These are phyloP conservation scores for Fusarium brevicatenulatum DNA, from an alignment of 2,329 filamentous ascomycete species.

Conservation along the genomic window DNA sequence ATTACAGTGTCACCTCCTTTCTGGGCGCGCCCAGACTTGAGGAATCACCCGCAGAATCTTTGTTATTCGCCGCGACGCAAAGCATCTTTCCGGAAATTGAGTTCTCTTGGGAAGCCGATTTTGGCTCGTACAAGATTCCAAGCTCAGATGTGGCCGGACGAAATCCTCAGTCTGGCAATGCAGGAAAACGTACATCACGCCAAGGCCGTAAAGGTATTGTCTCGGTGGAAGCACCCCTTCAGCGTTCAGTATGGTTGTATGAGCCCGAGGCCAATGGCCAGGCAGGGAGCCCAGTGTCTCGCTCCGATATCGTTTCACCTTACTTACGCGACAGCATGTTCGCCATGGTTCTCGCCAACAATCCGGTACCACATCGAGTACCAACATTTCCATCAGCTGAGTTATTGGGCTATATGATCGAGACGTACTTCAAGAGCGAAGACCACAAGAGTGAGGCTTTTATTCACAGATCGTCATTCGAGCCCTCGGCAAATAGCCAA, in stretches of 20 bases:
- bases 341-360: constrained; percentile 39
- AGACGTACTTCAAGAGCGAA: constrained; percentile 33
- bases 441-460: constrained; percentile 32
- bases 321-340: constrained; percentile 39
- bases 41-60: constrained; percentile 15
- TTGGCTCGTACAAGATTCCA: constrained; percentile 29
- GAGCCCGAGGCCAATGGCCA: constrained; percentile 21
- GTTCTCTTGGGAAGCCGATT: constrained; percentile 37
- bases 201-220: constrained; percentile 22
- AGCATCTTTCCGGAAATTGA: constrained; percentile 34
- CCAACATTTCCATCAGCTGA: constrained; percentile 41
- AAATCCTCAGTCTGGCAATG: constrained; percentile 25
- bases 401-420: constrained; percentile 33
- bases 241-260: constrained; percentile 32
- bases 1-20: constrained; percentile 32
- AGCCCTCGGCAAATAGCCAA: constrained; percentile 13
- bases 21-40: constrained; percentile 26
- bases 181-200: constrained; percentile 27
- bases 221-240: constrained; percentile 11
- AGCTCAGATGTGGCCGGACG: constrained; percentile 10
- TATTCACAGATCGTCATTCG: constrained; percentile 37
- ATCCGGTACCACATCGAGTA: constrained; percentile 31
- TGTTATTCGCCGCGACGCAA: constrained; percentile 29
- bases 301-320: constrained; percentile 15
- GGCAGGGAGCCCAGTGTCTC: constrained; percentile 1